phyloP scores from a whole-genome alignment of 202 grass and related monocot species.

The Digitaria exilis region DNA sequence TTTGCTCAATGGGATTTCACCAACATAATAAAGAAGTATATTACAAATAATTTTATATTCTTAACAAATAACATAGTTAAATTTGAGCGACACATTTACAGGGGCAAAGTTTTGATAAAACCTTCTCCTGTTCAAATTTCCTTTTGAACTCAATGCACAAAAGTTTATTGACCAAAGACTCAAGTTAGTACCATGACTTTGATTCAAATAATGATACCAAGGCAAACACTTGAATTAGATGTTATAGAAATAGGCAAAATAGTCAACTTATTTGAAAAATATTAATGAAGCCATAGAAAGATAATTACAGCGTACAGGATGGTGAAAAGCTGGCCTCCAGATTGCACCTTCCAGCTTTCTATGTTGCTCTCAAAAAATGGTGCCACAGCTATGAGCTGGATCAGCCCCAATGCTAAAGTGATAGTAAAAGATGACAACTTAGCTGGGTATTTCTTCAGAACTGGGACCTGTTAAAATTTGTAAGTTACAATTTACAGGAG shows the following conservation, averaged over 20 bases:
- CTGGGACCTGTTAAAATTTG: constrained; percentile 38
- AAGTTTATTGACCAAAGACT: neutral
- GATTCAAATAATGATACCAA: neutral
- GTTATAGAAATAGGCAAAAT: neutral
- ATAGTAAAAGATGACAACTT: constrained; percentile 61
- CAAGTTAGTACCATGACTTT: neutral
- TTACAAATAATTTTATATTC: neutral
- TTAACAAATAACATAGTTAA: neutral
- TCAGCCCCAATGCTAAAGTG: constrained; percentile 58
- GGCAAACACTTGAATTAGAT: neutral
- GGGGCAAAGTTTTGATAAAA: neutral
- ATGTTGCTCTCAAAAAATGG: constrained; percentile 54
- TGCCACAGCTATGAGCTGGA: constrained; percentile 65
- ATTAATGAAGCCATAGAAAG: neutral
- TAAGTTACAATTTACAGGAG: no score
- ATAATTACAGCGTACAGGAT: constrained; percentile 75
- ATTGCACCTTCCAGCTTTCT: constrained; percentile 68
- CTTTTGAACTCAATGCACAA: neutral
- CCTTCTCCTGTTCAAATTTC: neutral
- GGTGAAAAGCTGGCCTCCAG: constrained; percentile 65
- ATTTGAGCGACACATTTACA: neutral
- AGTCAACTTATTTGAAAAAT: neutral
- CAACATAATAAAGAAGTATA: neutral
- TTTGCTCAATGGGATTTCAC: neutral
- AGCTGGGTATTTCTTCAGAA: constrained; percentile 68